Base-by-base conservation (phyloP, 78 protist genomes). In the Chrysochromulina parva region DNA sequence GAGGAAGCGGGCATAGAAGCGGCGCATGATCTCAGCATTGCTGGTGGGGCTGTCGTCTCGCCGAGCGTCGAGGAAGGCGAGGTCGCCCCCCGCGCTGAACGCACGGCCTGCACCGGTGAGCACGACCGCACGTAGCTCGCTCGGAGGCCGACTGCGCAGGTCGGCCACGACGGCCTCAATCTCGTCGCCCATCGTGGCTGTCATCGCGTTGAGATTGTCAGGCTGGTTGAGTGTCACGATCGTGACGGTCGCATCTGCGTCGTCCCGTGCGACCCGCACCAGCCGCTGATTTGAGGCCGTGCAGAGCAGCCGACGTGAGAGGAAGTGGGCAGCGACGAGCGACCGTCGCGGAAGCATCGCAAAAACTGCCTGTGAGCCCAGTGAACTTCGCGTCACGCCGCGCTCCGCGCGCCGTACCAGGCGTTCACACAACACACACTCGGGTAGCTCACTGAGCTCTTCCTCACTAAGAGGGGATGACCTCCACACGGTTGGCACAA, bases 81-180 rank as follows among this genome's bases (percentile, higher is more conserved):
- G 58, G 81, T 94, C 96, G 38, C 96, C 96, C 54, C 96, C 96
- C 1, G 96, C 89, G 19, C 89, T 66, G 82, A 94, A 94, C 24
- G 94, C 96, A 19, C 47, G 47, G 9, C 92, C 96, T 17, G 66
- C 88, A 22, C 96, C 96, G 6, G 96, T 94, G 7, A 94, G 89
- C n/a, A 94, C 73, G 3, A 92, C 92, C 24, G 92, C 92, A 2
- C 92, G 78, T 11, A 88, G 11, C 78, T 82, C 13, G 57, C 6
- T 57, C 1, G 24, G 50, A 1, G 24, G 38, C 38, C 38, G 38
- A 38, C 38, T 38, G 38, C 38, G 47, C 55, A 85, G 48, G 88
- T 47, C 89, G 50, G 28, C 24, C 3, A 17, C 53, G 14, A n/a
- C 71, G 3, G 22, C 5, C 13, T 7, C 6, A 59, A 90, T 60